These are phyloP conservation scores for Entelexis paramagnoliae DNA, from an alignment of 1,139 yeast genomes.

Conservation along the genomic window DNA sequence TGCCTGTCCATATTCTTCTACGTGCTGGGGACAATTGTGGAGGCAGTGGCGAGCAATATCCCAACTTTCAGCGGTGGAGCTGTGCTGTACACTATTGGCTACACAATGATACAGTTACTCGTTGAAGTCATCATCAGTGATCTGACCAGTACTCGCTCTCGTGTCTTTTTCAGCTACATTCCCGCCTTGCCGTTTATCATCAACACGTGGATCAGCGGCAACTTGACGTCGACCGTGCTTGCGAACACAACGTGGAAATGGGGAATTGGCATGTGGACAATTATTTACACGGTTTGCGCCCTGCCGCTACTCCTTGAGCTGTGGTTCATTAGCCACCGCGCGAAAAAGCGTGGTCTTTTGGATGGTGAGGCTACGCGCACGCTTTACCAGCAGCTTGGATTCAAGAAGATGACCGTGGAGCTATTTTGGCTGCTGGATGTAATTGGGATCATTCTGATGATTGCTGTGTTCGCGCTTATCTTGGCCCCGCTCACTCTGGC, in stretches of 20 bases:
- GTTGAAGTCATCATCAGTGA: conserved; percentile 54
- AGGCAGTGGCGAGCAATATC: conserved; percentile 56
- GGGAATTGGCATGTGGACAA: conserved; percentile 75
- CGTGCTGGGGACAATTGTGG: conserved; percentile 58
- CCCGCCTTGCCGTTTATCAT: conserved; percentile 64
- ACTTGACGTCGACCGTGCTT: conserved; percentile 30
- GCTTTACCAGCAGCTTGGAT: conserved; percentile 28
- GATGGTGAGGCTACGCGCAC: conserved; percentile 22
- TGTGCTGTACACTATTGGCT: conserved; percentile 59
- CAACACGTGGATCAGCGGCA: conserved; percentile 67
- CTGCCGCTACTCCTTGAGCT: conserved; percentile 48
- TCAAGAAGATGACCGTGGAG: conserved; percentile 27
- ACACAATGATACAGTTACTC: conserved; percentile 50
- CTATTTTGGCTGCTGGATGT: conserved; percentile 45
- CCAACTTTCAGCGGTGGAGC: conserved; percentile 65
- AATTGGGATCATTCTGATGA: conserved; percentile 43
- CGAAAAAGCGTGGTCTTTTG: conserved; percentile 44
- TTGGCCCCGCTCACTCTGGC: conserved; percentile 46
- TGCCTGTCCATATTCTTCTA: conserved; percentile 49
- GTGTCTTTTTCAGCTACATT: conserved; percentile 50
- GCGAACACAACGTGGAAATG: conserved; percentile 44
- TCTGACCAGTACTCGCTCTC: conserved; percentile 58
- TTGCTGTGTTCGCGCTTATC: conserved; percentile 46
- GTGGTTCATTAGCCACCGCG: conserved; percentile 46
- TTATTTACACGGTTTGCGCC: conserved; percentile 55